phyloP scores from a whole-genome alignment of 2,329 filamentous ascomycete genomes.

The Monosporascus sp. region DNA sequence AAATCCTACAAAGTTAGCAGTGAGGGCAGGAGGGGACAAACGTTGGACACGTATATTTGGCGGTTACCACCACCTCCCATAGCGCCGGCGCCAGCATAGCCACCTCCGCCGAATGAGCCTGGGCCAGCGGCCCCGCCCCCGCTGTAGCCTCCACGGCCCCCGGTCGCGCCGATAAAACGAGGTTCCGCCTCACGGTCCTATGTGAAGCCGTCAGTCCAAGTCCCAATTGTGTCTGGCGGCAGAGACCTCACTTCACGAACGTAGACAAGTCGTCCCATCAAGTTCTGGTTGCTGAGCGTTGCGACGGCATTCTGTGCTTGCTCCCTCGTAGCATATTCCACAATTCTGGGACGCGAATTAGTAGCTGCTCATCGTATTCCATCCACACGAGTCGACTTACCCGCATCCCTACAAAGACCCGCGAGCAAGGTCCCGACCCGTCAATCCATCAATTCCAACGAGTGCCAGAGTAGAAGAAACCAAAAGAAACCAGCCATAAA shows the following conservation, averaged over 20 bases:
- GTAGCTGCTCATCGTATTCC: not conserved
- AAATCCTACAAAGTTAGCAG: slow-evolving; percentile 8
- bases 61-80: slow-evolving; percentile 59
- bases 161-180: slow-evolving; percentile 77
- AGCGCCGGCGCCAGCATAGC: slow-evolving; percentile 42
- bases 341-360: slow-evolving; percentile 63
- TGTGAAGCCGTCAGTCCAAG: slow-evolving; percentile 15
- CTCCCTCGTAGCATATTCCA: slow-evolving; percentile 99
- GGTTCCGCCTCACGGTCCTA: slow-evolving; percentile 98
- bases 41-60: slow-evolving; percentile 97
- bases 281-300: slow-evolving; percentile 97
- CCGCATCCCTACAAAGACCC: slow-evolving; percentile 98
- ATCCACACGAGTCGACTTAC: slow-evolving; percentile 53
- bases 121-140: slow-evolving; percentile 53
- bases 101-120: slow-evolving; percentile 36
- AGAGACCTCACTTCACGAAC: slow-evolving; percentile 76
- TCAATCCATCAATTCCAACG: slow-evolving; percentile 97
- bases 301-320: slow-evolving; percentile 97
- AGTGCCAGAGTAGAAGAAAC: slow-evolving; percentile 55
- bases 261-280: slow-evolving; percentile 98
- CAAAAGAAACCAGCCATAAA: slow-evolving; percentile 76
- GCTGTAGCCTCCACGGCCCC: slow-evolving; percentile 49
- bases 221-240: slow-evolving; percentile 8
- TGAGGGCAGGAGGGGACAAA: slow-evolving; percentile 56
- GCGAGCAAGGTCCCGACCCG: slow-evolving; percentile 89